Evolutionary conservation across 345 rosid genomes (phyloP), one percentile per base, ranked within the genome.

Genomic region (Gossypium herbaceum): DNA sequence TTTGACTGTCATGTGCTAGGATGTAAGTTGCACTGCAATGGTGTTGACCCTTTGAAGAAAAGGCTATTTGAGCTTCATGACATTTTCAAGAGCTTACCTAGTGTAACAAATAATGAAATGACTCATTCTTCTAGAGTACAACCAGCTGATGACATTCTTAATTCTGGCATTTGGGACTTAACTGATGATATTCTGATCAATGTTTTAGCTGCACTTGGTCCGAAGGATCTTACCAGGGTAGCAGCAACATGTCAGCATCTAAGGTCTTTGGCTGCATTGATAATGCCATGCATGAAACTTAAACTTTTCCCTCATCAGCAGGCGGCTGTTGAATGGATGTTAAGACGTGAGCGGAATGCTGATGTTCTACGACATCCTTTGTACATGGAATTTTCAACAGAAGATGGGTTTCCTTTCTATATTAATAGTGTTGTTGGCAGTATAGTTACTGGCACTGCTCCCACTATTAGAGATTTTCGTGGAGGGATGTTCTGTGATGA

Each of bases 401-500:
- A 83, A 80, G 98, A 93, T 82, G 98, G 94, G 48, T 90, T 90
- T 77, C 24, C 76, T 76, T 87, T 93, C 76, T 84, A 74, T 84
- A 56, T 93, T 51, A 89, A 90, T 79, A 69, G 84, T 79, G 88
- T 91, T 80, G 80, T 93, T 80, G 98, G 98, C 71, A 87, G 85
- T 76, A 75, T 95, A 76, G 84, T 81, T 78, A 68, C 85, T 73
- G 98, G 85, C 71, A 68, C 72, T 48, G 88, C 83, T 78, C 98
- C 98, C n/a, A 79, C 84, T 29, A 74, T 92, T 43, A 87, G 80
- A 79, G 98, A 92, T 83, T 94, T 94, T 72, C 86, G 78, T 73
- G 98, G 98, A 67, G 98, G 98, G 78, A 85, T 94, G 97, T 91
- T 94, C 82, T 94, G 98, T 79, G 98, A 94, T 83, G 99, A 94